These are phyloP conservation scores for Podila epigama DNA, from an alignment of 192 early-diverging fungal genomes.

Conservation along the genomic window DNA sequence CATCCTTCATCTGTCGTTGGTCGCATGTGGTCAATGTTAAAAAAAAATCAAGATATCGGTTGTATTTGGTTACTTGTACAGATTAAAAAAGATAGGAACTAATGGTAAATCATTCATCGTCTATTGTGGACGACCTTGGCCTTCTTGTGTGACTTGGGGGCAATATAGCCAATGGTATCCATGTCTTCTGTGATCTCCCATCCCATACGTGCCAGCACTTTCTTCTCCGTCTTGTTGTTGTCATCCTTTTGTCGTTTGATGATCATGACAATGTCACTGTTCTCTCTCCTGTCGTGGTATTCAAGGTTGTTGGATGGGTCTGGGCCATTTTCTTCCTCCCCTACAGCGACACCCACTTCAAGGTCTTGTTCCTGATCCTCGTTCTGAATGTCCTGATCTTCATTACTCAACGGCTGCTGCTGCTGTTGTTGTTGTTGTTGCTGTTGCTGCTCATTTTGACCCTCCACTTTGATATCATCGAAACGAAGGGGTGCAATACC, in stretches of 20 bases:
- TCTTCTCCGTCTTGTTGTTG: neutral
- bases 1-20: too few species aligned
- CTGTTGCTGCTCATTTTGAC: neutral
- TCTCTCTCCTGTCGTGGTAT: too few species aligned
- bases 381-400: neutral
- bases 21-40: too few species aligned
- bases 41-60: too few species aligned
- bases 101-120: too few species aligned
- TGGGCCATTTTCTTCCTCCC: neutral
- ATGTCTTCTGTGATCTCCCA: neutral
- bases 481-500: conserved; percentile 58
- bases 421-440: too few species aligned
- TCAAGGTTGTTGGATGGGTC: too few species aligned
- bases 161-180: neutral
- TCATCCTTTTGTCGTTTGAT: too few species aligned
- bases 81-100: too few species aligned
- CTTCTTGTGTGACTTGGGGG: neutral
- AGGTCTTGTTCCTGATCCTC: neutral
- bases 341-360: neutral
- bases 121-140: too few species aligned
- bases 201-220: neutral
- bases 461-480: neutral
- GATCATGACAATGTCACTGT: too few species aligned
- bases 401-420: neutral
- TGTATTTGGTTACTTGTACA: too few species aligned